These are phyloP conservation scores for Amborella trichopoda DNA, from an alignment of 164 flowering plant genomes.

Conservation along the genomic window DNA sequence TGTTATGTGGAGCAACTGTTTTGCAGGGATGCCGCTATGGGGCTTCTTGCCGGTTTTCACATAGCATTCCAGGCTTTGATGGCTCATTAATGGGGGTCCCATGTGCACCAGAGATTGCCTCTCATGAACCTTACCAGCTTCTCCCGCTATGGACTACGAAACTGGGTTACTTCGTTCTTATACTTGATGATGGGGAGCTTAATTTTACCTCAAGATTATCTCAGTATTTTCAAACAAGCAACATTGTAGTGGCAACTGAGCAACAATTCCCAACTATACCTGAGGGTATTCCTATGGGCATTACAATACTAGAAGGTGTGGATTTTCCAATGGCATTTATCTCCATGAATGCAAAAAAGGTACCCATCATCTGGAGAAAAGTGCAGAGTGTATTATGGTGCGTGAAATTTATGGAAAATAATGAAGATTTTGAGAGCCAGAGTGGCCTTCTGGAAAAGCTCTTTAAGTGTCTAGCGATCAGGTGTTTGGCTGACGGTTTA, in stretches of 20 bases:
- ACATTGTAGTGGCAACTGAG: constrained; percentile 47
- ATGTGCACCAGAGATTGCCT: too few relatives aligned
- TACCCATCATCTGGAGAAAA: constrained; percentile 47
- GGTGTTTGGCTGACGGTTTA: constrained; percentile 56
- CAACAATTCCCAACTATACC: constrained; percentile 17
- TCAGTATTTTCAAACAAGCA: constrained; percentile 24
- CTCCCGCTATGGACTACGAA: too few relatives aligned
- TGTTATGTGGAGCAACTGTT: too few relatives aligned
- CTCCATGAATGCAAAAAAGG: constrained; percentile 13
- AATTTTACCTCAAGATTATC: constrained; percentile 48
- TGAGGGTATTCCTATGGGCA: constrained; percentile 25
- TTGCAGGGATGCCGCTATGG: constrained; percentile 93
- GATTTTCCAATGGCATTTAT: constrained; percentile 36
- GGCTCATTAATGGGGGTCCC: too few relatives aligned
- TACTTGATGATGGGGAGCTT: constrained; percentile 57
- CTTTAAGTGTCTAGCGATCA: constrained; percentile 57
- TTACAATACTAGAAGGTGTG: constrained; percentile 40
- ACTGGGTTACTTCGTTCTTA: constrained; percentile 38
- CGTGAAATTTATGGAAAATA: constrained; percentile 27
- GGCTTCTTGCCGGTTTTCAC: constrained; percentile 62
- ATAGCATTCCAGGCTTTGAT: constrained; percentile 11
- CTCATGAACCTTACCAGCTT: too few relatives aligned
- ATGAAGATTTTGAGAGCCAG: constrained; percentile 31
- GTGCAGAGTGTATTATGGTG: constrained; percentile 70
- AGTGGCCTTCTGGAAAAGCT: constrained; percentile 35